Evolutionary conservation across 2,329 filamentous ascomycete species (phyloP), one percentile per base, ranked within the genome.

Genomic region (Claviceps lovelessii): DNA sequence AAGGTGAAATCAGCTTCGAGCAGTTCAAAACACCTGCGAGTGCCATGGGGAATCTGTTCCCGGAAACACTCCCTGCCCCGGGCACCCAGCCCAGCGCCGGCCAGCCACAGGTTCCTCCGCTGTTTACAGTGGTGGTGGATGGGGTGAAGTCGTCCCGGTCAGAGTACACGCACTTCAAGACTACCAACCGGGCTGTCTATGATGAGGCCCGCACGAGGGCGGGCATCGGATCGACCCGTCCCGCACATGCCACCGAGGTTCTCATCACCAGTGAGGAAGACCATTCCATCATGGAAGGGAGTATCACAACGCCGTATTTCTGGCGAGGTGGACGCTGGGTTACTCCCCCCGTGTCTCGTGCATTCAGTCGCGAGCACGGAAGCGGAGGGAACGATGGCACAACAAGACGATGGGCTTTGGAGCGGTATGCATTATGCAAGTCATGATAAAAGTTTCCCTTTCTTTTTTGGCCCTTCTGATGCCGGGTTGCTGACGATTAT

Each of bases 141-240:
- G 54, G 55, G 10, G 55, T 59, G n/a, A 54, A 54, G n/a, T 77
- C 74, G 0, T 42, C 60, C 8, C 67, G 69, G 45, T 80, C 79
- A 1, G 76, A 81, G n/a, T 86, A 85, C 64, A 95, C 90, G 0
- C 83, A 84, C 56, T 87, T 86, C 72, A 97, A 98, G 69, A 97
- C 91, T 0, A 93, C 87, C 0, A 73, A 77, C 50, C 81, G 91
- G 15, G 71, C 74, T 10, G 75, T 83, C 65, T 97, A 97, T 67
- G 80, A 86, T 49, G 72, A 71, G 2, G 87, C 89, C 1, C 80
- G 90, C 9, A 64, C 71, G 31, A 77, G 87, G 15, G 79, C 77
- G 1, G 72, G 72, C 0, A 80, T 91, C 49, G 64, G 59, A 46
- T 69, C 67, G 0, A 80, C 91, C 50, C 64, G 58, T 47, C 69